Base-by-base conservation (phyloP, 441 rosid species). In the Omphalea diandra region DNA sequence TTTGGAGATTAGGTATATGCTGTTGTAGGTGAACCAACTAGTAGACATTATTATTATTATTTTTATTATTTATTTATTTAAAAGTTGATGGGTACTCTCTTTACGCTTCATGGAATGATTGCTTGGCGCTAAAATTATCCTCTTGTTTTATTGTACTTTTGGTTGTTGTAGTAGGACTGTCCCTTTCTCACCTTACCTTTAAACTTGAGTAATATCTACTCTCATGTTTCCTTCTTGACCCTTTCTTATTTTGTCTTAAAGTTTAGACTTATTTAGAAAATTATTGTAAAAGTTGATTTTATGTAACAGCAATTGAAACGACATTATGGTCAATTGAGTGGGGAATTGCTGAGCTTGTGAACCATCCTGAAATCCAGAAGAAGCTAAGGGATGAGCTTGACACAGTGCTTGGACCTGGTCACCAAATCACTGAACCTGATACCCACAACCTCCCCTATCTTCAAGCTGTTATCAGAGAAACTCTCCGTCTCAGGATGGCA, bases 291-390 rank as follows among this genome's bases (percentile, higher is more conserved):
- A 35, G 44, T 32, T 36, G 2, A 44, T 54, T 8, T 0, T 17
- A 35, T 66, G 70, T 27, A 69, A 77, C 94, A 94, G 98, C 98
- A 4, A 90, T 94, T 46, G 98, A 94, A 74, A 94, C 98, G 59
- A 94, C 98, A 1, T 67, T 94, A 7, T 88, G 97, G 97, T 88
- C 98, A 1, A 85, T 92, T 32, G 98, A 94, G 58, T 94, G 98
- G 98, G 97, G 86, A 17, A 79, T 94, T 20, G 98, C 97, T 0
- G 98, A 94, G 76, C 80, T 94, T 12, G 98, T 94, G 71, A 94
- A 94, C 87, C 89, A 94, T 68, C 97, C 92, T 24, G 81, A 86
- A 24, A 85, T 94, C 66, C 98, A 94, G 77, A 73, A 59, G 64
- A 94, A 90, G 86, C 75, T 94, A 32, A 66, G 96, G 38, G 57